Evolutionary conservation across 2,329 filamentous ascomycete species (phyloP).

Genomic region (Fusarium ramigenum): DNA sequence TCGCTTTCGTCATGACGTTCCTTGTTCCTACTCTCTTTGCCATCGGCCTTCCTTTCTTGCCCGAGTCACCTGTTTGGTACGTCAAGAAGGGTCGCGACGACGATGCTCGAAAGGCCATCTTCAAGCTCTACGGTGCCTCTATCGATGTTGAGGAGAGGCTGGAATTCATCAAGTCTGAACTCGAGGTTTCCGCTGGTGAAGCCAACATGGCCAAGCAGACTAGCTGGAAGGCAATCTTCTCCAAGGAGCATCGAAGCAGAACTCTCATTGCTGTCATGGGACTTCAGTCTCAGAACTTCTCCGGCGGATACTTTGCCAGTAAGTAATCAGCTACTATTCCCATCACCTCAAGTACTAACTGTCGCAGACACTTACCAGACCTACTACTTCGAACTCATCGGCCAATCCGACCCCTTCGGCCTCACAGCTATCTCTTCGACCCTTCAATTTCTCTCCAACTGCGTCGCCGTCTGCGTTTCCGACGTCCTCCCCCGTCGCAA

Average conservation of each 20-base stretch:
- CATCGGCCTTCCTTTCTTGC: constrained; percentile 38
- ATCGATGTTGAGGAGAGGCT: constrained; percentile 39
- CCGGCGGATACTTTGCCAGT: constrained; percentile 45
- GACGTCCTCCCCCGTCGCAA: constrained; percentile 42
- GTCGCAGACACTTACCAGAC: constrained; percentile 43
- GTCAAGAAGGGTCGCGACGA: constrained; percentile 43
- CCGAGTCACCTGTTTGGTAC: constrained; percentile 44
- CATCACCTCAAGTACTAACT: neutral
- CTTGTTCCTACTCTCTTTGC: constrained; percentile 41
- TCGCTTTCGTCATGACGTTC: constrained; percentile 45
- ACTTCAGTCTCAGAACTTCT: constrained; percentile 43
- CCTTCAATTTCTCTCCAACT: constrained; percentile 43
- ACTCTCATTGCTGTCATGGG: constrained; percentile 42
- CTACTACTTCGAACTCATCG: constrained; percentile 46
- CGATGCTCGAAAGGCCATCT: constrained; percentile 42
- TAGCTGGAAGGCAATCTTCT: constrained; percentile 44
- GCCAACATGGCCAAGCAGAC: constrained; percentile 39
- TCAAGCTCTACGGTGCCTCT: constrained; percentile 36
- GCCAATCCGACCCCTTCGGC: constrained; percentile 43
- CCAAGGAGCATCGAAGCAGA: constrained; percentile 41
- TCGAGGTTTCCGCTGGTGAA: constrained; percentile 39
- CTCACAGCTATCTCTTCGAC: constrained; percentile 44
- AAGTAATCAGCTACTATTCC: neutral
- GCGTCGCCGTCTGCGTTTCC: constrained; percentile 36
- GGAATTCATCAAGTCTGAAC: constrained; percentile 40